Evolutionary conservation across 2,329 filamentous ascomycete genomes (phyloP), one percentile per base, ranked within the genome.

Genomic region (Ciborinia camelliae): DNA sequence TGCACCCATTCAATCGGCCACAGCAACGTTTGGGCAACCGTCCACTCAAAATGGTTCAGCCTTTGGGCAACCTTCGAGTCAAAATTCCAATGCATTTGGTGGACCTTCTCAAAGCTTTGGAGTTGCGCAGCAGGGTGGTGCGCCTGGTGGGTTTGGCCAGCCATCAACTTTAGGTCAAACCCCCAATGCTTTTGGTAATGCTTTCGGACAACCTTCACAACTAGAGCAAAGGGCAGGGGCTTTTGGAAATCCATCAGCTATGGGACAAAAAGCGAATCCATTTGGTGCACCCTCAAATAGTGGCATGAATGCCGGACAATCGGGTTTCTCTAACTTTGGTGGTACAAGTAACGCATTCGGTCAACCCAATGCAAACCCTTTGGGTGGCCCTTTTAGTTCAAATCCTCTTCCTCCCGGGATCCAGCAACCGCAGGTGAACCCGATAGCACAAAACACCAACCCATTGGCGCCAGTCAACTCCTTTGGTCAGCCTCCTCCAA

Each of bases 401-500:
- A 59, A 63, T 7, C 32, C 62, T 20, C 52, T 59, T 41, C 43
- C 43, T 41, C 52, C 62, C n/a, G 62, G 41, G 32, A 50, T 51
- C 4, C 52, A 63, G 12, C 52, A 59, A 32, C 32, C 62, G 8
- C 52, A 63, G 35, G 41, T 15, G 18, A 58, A 59, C 32, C 43
- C 53, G 14, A 45, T 59, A 3, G 10, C 43, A 9, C 62, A 63
- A 50, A 50, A 50, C 10, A 47, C 26, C 5, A 63, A 63, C 28
- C 53, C 53, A 20, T 58, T 63, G n/a, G 65, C 68, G n/a, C 55
- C 57, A 45, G 53, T 23, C 6, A 57, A 63, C 23, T 26, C 53
- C 4, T 80, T 81, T 67, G 76, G 77, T 23, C 75, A 78, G 65
- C 73, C 74, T 48, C 75, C 82, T 2, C 84, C 77, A 55, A 71